Evolutionary conservation across 257 asterid species (phyloP).

Genomic region (Eustoma russellianum): DNA sequence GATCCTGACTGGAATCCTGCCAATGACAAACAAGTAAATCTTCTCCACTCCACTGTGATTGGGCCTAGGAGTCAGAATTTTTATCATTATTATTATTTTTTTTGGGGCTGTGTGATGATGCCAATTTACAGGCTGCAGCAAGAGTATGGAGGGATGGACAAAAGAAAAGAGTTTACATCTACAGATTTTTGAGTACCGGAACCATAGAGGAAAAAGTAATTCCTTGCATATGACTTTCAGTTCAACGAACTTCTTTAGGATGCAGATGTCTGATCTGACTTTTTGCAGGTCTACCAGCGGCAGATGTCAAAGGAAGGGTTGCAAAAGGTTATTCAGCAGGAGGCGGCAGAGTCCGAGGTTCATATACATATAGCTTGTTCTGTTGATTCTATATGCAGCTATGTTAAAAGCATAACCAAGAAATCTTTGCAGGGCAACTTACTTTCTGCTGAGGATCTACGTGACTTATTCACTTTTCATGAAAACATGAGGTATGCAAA

Average conservation of each 20-base stretch:
- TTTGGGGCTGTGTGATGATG: constrained; percentile 2
- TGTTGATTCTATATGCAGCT: constrained; percentile 1
- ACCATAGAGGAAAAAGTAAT: constrained; percentile 94
- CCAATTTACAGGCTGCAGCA: constrained; percentile 81
- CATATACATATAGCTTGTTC: constrained; percentile 27
- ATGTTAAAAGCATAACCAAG: constrained; percentile 15
- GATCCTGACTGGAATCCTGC: constrained; percentile 99
- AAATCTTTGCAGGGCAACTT: constrained; percentile 56
- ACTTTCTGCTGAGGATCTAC: constrained; percentile 86
- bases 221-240: constrained; percentile 4
- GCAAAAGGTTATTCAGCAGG: constrained; percentile 86
- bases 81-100: background rate
- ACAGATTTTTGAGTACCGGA: constrained; percentile 91
- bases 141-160: constrained; percentile 99
- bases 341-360: constrained; percentile 56
- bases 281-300: constrained; percentile 86
- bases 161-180: constrained; percentile 94
- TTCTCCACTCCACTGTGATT: background rate
- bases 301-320: constrained; percentile 99
- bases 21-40: constrained; percentile 87
- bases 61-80: background rate
- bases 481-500: constrained; percentile 55
- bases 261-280: background rate
- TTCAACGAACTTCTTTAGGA: constrained; percentile 4
- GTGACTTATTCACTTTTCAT: constrained; percentile 79